Evolutionary conservation across 2,329 filamentous ascomycete genomes (phyloP).

Genomic region (Cylindrodendrum hubeiense): DNA sequence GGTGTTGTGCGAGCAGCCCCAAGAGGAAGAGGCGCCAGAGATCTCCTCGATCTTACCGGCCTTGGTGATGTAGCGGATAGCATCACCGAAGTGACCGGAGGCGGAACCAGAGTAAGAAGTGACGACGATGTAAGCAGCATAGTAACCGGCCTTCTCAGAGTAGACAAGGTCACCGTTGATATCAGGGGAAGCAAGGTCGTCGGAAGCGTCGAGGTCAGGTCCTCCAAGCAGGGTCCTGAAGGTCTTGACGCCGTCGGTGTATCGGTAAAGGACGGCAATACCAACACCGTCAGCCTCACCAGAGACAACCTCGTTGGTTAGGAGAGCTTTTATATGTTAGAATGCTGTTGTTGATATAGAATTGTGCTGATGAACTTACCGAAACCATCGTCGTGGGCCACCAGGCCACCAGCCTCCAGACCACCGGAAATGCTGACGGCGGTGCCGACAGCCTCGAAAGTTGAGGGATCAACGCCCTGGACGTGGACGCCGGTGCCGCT

Average conservation of each 20-base stretch:
- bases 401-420: slow-evolving; percentile 71
- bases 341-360: background rate
- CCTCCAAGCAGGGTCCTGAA: slow-evolving; percentile 72
- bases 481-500: slow-evolving; percentile 68
- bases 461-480: slow-evolving; percentile 66
- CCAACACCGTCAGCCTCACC: slow-evolving; percentile 64
- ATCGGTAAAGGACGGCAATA: slow-evolving; percentile 70
- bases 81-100: slow-evolving; percentile 69
- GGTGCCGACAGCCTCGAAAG: slow-evolving; percentile 65
- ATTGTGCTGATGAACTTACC: background rate
- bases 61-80: slow-evolving; percentile 59
- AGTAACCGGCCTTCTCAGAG: slow-evolving; percentile 66
- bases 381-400: slow-evolving; percentile 74
- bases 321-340: slow-evolving; percentile 53
- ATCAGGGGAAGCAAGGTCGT: slow-evolving; percentile 66
- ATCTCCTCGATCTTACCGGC: slow-evolving; percentile 64
- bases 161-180: slow-evolving; percentile 74
- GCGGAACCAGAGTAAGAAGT: slow-evolving; percentile 68
- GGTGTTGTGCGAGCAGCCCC: slow-evolving; percentile 75
- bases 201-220: slow-evolving; percentile 60
- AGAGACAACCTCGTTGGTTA: slow-evolving; percentile 68
- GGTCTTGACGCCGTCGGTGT: slow-evolving; percentile 64
- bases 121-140: slow-evolving; percentile 73
- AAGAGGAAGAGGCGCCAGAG: slow-evolving; percentile 64
- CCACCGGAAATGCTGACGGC: slow-evolving; percentile 64